Base-by-base conservation (phyloP, 108 stramenopile genomes). In the Nitzschia sp. region DNA sequence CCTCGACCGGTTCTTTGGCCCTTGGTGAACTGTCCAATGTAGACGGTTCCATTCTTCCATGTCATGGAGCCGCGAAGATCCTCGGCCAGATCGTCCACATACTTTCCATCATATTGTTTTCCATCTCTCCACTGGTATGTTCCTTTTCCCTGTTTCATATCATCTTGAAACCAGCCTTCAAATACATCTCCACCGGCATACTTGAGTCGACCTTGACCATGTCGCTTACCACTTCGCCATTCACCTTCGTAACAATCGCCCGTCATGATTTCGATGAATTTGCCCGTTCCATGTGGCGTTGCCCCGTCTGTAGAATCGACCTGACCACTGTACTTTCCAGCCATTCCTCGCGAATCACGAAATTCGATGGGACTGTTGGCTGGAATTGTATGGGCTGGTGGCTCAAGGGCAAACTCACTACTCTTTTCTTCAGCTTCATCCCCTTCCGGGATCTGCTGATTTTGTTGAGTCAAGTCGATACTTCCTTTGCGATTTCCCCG, bases 311-410 rank as follows among this genome's bases (percentile, higher is more conserved):
- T 6, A 9, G 57, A 12, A 17, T 56, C 40, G 34, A 88, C 52
- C 38, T 82, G 53, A 22, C 87, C 87, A 10, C 80, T 80, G 61
- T 82, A 88, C 41, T 48, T 63, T 34, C 87, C 87, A 38, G 52
- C 22, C n/a, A 78, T 70, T 17, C 83, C 85, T 41, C 82, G 74
- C 0, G 78, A 63, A 71, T 88, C 87, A 9, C 63, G 69, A 41
- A 72, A 77, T 48, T 63, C 57, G 3, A 58, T 34, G 9, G 37
- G 19, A 22, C 22, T 24, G 12, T 9, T 54, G 53, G 22, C 11
- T 2, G 22, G 25, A 12, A 24, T 54, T 5, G 3, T 5, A 34
- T 34, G 29, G 29, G 29, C 5, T 34, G 29, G 29, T 48, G 2
- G 1, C 17, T 48, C 46, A 17, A 17, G 14, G 2, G 6, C 17